phyloP scores from a whole-genome alignment of 768 basidiomycete species.

The Galerina sulciceps region DNA sequence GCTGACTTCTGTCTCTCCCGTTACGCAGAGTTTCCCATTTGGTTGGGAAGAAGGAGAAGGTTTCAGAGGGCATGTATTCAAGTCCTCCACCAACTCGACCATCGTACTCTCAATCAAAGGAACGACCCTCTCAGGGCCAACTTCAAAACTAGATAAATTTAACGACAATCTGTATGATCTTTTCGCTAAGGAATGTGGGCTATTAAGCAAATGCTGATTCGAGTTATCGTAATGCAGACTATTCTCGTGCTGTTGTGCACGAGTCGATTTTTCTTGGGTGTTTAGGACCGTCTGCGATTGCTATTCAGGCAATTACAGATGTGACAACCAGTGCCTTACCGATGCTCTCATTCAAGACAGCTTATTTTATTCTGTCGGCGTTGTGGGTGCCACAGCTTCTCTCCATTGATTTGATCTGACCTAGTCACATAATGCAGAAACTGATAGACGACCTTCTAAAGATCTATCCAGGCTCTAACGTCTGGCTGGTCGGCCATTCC shows the following conservation, averaged over 20 bases:
- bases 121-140: slow-evolving; percentile 84
- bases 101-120: slow-evolving; percentile 88
- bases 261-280: slow-evolving; percentile 85
- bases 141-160: slow-evolving; percentile 89
- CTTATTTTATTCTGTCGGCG: slow-evolving; percentile 90
- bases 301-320: slow-evolving; percentile 70
- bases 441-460: slow-evolving; percentile 85
- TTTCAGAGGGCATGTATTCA: slow-evolving; percentile 90
- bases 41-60: slow-evolving; percentile 80
- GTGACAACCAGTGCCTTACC: slow-evolving; percentile 82
- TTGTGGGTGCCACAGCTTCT: slow-evolving; percentile 51
- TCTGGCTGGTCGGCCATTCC: slow-evolving; percentile 91
- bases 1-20: slow-evolving; percentile 3
- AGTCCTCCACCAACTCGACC: slow-evolving; percentile 77
- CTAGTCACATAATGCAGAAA: slow-evolving; percentile 49
- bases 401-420: not conserved
- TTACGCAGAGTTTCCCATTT: slow-evolving; percentile 72
- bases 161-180: slow-evolving; percentile 76
- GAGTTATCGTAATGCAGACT: slow-evolving; percentile 34
- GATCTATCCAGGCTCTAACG: slow-evolving; percentile 80
- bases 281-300: slow-evolving; percentile 90
- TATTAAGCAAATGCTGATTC: not conserved
- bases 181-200: not conserved
- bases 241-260: slow-evolving; percentile 94
- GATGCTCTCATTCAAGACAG: slow-evolving; percentile 86